Percentiles rank a stretch among this genome's conserved stretches.
Evolutionary conservation across 352 stramenopile species (phyloP).

Genomic region (Elongisporangium senticosum): DNA sequence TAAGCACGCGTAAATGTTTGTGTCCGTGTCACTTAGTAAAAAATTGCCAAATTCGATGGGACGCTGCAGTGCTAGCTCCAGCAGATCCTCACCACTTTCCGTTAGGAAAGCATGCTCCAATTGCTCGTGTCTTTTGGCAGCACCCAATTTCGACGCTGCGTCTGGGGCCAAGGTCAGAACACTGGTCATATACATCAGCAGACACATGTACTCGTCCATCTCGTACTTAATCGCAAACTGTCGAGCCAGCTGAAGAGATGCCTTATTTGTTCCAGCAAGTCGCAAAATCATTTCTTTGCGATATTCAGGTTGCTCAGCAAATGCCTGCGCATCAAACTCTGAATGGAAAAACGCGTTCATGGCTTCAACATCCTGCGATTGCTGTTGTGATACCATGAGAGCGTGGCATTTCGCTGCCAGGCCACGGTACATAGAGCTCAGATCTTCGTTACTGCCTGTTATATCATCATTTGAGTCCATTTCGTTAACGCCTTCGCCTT

Average conservation of each 20-base stretch:
- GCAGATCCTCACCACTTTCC: slow-evolving; percentile 34
- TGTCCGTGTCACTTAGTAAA: slow-evolving; percentile 22
- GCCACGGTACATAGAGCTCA: slow-evolving; percentile 12
- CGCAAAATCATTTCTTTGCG: slow-evolving; percentile 35
- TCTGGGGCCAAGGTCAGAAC: slow-evolving; percentile 20
- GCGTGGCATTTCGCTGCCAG: slow-evolving; percentile 48
- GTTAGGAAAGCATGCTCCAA: slow-evolving; percentile 60
- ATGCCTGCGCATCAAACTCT: slow-evolving; percentile 50
- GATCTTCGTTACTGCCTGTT: neutral
- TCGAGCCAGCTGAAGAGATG: slow-evolving; percentile 33
- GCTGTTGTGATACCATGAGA: slow-evolving; percentile 40
- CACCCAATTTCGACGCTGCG: neutral
- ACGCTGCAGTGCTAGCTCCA: slow-evolving; percentile 58
- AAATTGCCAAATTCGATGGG: slow-evolving; percentile 52
- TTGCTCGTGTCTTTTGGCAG: slow-evolving; percentile 41
- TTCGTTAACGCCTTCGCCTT: neutral
- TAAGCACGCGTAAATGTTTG: slow-evolving; percentile 49
- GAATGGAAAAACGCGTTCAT: slow-evolving; percentile 60
- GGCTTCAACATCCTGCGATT: slow-evolving; percentile 52
- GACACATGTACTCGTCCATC: slow-evolving; percentile 54
- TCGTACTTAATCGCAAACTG: slow-evolving; percentile 68
- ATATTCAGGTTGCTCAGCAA: slow-evolving; percentile 43
- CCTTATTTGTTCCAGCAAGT: slow-evolving; percentile 41
- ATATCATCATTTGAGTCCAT: neutral
- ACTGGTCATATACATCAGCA: slow-evolving; percentile 57